phyloP scores from a whole-genome alignment of 176 grass and related monocot genomes.

The Bromus sterilis region DNA sequence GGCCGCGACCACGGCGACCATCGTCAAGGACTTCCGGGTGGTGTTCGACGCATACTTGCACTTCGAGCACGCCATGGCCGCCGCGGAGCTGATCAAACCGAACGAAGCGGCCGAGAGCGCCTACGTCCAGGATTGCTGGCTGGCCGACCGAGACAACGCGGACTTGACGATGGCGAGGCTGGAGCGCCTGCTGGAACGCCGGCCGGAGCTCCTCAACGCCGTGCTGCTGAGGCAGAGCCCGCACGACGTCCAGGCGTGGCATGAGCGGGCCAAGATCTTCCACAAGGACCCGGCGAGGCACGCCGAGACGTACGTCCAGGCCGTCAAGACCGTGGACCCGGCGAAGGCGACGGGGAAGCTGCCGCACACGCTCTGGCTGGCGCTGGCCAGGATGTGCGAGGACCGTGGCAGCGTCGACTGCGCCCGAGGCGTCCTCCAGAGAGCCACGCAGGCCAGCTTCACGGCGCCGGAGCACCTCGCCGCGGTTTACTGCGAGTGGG shows the following conservation, averaged over 20 bases:
- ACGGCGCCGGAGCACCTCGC: constrained; percentile 53
- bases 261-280: constrained; percentile 54
- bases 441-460: constrained; percentile 57
- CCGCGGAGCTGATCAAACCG: too few species aligned
- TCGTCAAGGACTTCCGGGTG: constrained; percentile 45
- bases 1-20: constrained; percentile 15
- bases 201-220: constrained; percentile 50
- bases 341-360: constrained; percentile 57
- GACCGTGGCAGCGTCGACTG: constrained; percentile 37
- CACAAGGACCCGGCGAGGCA: constrained; percentile 35
- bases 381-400: constrained; percentile 60
- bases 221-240: constrained; percentile 65
- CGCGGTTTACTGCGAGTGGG: constrained; percentile 55
- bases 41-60: constrained; percentile 69
- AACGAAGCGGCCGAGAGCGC: too few species aligned
- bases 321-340: constrained; percentile 49
- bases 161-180: constrained; percentile 46
- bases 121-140: constrained; percentile 31
- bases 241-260: constrained; percentile 66
- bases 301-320: constrained; percentile 49
- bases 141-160: constrained; percentile 32
- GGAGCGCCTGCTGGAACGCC: constrained; percentile 46
- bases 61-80: constrained; percentile 43
- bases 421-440: constrained; percentile 47
- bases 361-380: constrained; percentile 66